Evolutionary conservation across 768 basidiomycete genomes (phyloP).

Genomic region (Strobilomyces dryophilus): DNA sequence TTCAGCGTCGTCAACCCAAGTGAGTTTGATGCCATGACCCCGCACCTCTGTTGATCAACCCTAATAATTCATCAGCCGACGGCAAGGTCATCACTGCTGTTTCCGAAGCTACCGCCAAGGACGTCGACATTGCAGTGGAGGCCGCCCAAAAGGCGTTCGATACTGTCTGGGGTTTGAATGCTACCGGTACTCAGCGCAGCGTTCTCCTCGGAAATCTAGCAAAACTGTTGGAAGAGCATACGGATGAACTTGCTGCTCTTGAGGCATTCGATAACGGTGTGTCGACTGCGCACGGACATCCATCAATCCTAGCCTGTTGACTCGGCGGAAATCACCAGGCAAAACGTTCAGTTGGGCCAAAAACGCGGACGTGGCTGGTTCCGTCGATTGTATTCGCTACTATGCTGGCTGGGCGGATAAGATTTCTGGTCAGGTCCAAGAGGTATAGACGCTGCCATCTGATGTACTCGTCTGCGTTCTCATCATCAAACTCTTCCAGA

Average conservation of each 20-base stretch:
- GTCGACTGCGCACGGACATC: background rate
- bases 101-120: constrained; percentile 54
- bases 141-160: constrained; percentile 61
- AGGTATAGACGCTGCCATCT: constrained; percentile 26
- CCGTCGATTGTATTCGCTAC: constrained; percentile 52
- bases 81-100: constrained; percentile 60
- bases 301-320: background rate
- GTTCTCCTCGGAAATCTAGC: constrained; percentile 60
- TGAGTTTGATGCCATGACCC: constrained; percentile 14
- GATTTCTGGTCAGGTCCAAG: constrained; percentile 69
- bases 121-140: constrained; percentile 73
- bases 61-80: constrained; percentile 43
- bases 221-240: constrained; percentile 55
- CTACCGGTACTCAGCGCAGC: constrained; percentile 48
- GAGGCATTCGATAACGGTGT: constrained; percentile 68
- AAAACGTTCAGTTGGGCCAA: constrained; percentile 52
- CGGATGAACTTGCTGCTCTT: constrained; percentile 64
- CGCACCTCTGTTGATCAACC: background rate
- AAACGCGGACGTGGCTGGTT: constrained; percentile 41
- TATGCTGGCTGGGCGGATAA: constrained; percentile 94
- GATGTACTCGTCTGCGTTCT: background rate
- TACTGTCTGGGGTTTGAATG: constrained; percentile 64
- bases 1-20: constrained; percentile 57
- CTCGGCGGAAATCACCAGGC: constrained; percentile 29
- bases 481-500: constrained; percentile 22